Evolutionary conservation across 192 early-diverging fungal species (phyloP), one percentile per base, ranked within the genome.

Genomic region (Umbelopsis sp.): DNA sequence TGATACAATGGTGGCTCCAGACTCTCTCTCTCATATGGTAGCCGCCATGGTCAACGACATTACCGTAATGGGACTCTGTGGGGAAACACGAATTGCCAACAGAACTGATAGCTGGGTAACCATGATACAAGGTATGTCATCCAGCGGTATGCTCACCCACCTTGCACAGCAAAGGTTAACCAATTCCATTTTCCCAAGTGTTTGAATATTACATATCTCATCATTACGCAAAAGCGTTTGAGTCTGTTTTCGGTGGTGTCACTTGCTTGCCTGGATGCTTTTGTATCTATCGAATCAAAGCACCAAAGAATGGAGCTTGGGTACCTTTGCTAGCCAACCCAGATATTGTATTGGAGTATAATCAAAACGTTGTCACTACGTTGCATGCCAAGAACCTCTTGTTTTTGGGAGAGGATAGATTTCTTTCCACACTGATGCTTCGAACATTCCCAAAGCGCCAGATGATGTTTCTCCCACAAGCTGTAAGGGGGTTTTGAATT

Each of bases 151-250:
- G 31, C 31, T 4, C 4, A 34, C 17, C 4, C 0, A 25, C 12
- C 26, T 62, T 9, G 1, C 38, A 41, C 38, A 41, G 8, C 2
- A 41, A 41, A 3, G 12, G 29, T 2, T 1, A 66, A 14, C 8
- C 16, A 31, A 69, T 20, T 24, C 1, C 11, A 7, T 1, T 26
- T 51, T 95, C 96, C 73, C 95, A 95, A 71, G 93, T 98, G 41
- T 97, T 95, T 85, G 96, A 98, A 78, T 97, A 97, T 84, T 97
- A 94, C 71, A 96, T 97, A 72, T 92, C 90, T 36, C 96, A 97
- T 81, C 94, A 97, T 77, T 84, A 95, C 75, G 90, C 94, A 26
- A 97, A 97, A 77, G 94, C 95, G 0, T 97, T 97, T 76, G 95
- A 97, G 78, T 97, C 95, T 32, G 83, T 97, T 25, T 97, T 97